Evolutionary conservation across 768 basidiomycete species (phyloP), one percentile per base, ranked within the genome.

Genomic region (Lentinula guzmanii): DNA sequence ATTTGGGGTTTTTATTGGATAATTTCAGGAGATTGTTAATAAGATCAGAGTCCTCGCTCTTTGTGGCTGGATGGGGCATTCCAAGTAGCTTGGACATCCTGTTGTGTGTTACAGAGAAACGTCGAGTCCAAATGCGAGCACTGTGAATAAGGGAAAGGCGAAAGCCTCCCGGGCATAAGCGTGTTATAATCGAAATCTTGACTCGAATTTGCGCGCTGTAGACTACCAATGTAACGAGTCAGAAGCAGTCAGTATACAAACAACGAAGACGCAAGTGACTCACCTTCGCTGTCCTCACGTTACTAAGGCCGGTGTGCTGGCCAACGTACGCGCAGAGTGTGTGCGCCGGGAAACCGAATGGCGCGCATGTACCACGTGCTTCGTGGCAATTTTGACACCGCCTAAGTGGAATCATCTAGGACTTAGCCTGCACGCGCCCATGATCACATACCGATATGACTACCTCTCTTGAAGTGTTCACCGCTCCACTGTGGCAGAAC

Each of bases 1-100:
- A 84, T 69, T 87, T 90, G 2, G 84, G 81, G 0, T 77, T 78
- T 55, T 77, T 80, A 42, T 78, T 75, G 5, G 87, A 81, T 15
- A 91, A 68, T 2, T 67, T 69, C 61, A 77, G 69, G 28, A 93
- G 80, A 45, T 78, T 74, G 0, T 75, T 68, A 64, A 93, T 76
- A 63, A 93, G 84, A 39, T 82, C 72, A 0, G 86, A 85, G 67
- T 91, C 85, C 52, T 79, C 72, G 10, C 62, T 42, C n/a, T 64
- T 66, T 60, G 72, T 60, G 24, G 58, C 58, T 6, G 62, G 62
- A 39, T 63, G 62, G 21, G 55, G 39, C 21, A 31, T 31, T 56
- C 55, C 55, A 7, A 31, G 41, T 43, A 18, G 1, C 43, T 37
- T 28, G 10, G 39, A 37, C 55, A 56, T 56, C 24, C 18, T 37